A percentile compares a stretch with the other conserved stretches of the same genome.
Conservation (phyloP, 2,329 filamentous ascomycete genomes). For the Ascochyta lentis region DNA sequence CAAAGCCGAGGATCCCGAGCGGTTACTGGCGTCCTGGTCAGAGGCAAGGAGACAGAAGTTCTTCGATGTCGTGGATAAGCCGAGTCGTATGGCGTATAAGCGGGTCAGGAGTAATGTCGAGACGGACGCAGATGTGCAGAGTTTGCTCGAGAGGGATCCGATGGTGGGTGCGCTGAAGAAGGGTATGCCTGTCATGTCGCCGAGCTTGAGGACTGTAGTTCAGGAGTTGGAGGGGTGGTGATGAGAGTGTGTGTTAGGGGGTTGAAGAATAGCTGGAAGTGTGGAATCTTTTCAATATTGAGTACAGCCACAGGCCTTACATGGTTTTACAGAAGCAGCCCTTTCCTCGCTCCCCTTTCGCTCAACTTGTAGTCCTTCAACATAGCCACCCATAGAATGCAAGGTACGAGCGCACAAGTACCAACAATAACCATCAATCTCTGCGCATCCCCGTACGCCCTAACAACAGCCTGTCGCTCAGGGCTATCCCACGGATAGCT, state of each 20-base stretch:
- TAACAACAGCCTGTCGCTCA: constrained; percentile 50
- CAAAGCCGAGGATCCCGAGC: constrained; percentile 24
- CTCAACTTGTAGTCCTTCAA: constrained; percentile 30
- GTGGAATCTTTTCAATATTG: no score
- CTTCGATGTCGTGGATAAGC: constrained; percentile 43
- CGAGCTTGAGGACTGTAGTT: constrained; percentile 33
- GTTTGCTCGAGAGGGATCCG: constrained; percentile 34
- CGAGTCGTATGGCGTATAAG: constrained; percentile 36
- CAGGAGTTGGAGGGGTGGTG: constrained; percentile 40
- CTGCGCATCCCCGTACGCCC: constrained; percentile 43
- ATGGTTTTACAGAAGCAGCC: constrained; percentile 2
- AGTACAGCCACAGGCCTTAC: no score
- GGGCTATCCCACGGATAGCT: constrained; percentile 56
- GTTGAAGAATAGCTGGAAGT: no score
- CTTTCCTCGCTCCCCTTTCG: constrained; percentile 11
- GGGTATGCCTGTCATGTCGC: constrained; percentile 41
- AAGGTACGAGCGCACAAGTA: constrained; percentile 33
- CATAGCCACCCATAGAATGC: constrained; percentile 30
- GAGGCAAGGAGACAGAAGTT: constrained; percentile 46
- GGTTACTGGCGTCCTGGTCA: constrained; percentile 46
- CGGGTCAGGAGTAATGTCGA: constrained; percentile 36
- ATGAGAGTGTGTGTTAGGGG: not conserved
- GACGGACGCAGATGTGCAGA: constrained; percentile 33
- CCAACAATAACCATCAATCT: constrained; percentile 40
- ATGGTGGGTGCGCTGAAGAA: constrained; percentile 38